Evolutionary conservation across 2,329 filamentous ascomycete species (phyloP), one percentile per base, ranked within the genome.

Genomic region (Fusarium agapanthi): DNA sequence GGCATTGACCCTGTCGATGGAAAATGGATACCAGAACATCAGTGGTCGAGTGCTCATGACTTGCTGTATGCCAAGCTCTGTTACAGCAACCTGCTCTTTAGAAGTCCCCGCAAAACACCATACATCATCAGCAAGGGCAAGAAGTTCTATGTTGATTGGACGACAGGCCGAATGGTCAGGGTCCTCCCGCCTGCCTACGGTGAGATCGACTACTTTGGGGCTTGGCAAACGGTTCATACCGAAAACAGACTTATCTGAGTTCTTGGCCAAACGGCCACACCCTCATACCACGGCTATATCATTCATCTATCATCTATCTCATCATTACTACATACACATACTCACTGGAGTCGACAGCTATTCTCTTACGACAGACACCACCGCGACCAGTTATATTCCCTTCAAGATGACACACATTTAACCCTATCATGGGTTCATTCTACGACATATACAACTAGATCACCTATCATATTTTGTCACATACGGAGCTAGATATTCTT

Each of bases 71-170:
- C 88, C 57, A 88, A 88, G 78, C 82, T 89, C 15, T 90, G 88
- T 79, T 89, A 89, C 78, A 86, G 86, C n/a, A 86, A 88, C 55
- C 81, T 90, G 15, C 82, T 89, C 30, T 88, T 87, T 77, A 83
- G 86, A 63, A 87, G 86, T 65, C 88, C 88, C 30, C 83, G 88
- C 58, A 89, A 90, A 77, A 87, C 84, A 67, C 88, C 88, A 75
- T 88, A 87, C 72, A 85, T 90, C 63, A 85, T 90, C 75, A 83
- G 83, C 78, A 85, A 86, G 69, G 88, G 88, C 45, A 88, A 87
- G 77, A 84, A 87, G 75, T 90, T 88, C 87, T 84, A 85, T 66
- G 87, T 90, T 47, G 88, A 90, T 81, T 90, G 88, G 88, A 80
- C 80, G 20, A 89, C 87, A 22, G 88, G 88, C 41, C 84, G 84